Evolutionary conservation across 768 basidiomycete genomes (phyloP).

Genomic region (Kwoniella pini): DNA sequence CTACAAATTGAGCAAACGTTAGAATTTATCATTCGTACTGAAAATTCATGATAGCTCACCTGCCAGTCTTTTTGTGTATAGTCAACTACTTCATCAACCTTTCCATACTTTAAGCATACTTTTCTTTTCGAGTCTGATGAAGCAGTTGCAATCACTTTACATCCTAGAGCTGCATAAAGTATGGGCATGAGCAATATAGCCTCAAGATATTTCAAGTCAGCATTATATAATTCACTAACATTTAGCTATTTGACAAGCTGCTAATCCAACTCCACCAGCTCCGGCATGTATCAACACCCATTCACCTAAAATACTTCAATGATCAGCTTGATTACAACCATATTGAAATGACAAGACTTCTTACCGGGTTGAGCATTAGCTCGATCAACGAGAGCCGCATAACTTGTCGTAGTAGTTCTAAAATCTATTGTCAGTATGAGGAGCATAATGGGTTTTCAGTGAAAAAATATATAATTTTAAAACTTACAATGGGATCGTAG

Average conservation of each 20-base stretch:
- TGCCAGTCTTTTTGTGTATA: slow-evolving; percentile 78
- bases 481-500: slow-evolving; percentile 67
- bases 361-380: slow-evolving; percentile 75
- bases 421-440: neutral
- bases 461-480: neutral
- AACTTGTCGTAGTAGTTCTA: slow-evolving; percentile 73
- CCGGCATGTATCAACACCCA: slow-evolving; percentile 91
- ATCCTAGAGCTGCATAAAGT: slow-evolving; percentile 68
- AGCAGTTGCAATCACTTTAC: slow-evolving; percentile 91
- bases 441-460: neutral
- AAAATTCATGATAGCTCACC: slow-evolving; percentile 31
- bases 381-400: slow-evolving; percentile 83
- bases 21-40: neutral
- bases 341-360: slow-evolving; percentile 19
- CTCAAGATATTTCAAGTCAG: neutral
- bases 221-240: slow-evolving; percentile 56
- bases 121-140: slow-evolving; percentile 66
- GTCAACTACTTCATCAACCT: slow-evolving; percentile 79
- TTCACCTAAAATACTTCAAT: slow-evolving; percentile 62
- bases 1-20: slow-evolving; percentile 50
- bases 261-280: slow-evolving; percentile 93
- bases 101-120: slow-evolving; percentile 71
- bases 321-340: neutral
- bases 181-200: neutral
- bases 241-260: slow-evolving; percentile 91